Evolutionary conservation across 2,329 filamentous ascomycete species (phyloP).

Genomic region (Rutstroemia sp.): DNA sequence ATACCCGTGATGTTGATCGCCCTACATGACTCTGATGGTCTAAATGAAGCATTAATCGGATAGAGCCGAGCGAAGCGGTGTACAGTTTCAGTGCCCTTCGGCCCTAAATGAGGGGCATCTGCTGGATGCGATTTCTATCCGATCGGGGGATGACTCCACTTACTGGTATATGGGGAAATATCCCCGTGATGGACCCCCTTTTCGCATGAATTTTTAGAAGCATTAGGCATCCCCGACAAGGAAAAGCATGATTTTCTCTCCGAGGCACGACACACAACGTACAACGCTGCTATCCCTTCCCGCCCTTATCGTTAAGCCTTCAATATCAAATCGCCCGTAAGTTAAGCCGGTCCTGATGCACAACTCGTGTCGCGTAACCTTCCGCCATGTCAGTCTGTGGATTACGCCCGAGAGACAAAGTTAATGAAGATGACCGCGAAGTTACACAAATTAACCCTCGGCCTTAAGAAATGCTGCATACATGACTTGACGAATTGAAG

Average conservation of each 20-base stretch:
- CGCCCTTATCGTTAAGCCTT: too few species aligned
- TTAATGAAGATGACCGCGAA: too few species aligned
- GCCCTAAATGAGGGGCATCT: conserved; percentile 6
- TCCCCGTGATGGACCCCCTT: neutral
- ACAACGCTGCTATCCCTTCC: too few species aligned
- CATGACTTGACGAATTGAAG: neutral
- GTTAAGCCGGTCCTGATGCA: too few species aligned
- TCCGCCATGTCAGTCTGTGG: neutral
- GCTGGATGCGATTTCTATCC: neutral
- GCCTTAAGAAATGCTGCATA: neutral
- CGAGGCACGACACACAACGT: neutral
- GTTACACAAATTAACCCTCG: neutral
- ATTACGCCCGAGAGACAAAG: neutral
- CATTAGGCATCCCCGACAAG: neutral
- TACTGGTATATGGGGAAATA: conserved; percentile 2
- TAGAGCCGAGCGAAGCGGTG: neutral
- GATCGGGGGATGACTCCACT: neutral
- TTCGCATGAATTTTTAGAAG: neutral
- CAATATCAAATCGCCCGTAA: too few species aligned
- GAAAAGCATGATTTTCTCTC: neutral
- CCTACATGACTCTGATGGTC: neutral
- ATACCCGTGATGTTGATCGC: neutral
- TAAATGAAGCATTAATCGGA: too few species aligned
- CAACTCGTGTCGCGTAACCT: neutral
- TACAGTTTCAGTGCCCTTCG: neutral